Evolutionary conservation across 2,329 filamentous ascomycete species (phyloP), one percentile per base, ranked within the genome.

Genomic region (Aspergillus eucalypticola): DNA sequence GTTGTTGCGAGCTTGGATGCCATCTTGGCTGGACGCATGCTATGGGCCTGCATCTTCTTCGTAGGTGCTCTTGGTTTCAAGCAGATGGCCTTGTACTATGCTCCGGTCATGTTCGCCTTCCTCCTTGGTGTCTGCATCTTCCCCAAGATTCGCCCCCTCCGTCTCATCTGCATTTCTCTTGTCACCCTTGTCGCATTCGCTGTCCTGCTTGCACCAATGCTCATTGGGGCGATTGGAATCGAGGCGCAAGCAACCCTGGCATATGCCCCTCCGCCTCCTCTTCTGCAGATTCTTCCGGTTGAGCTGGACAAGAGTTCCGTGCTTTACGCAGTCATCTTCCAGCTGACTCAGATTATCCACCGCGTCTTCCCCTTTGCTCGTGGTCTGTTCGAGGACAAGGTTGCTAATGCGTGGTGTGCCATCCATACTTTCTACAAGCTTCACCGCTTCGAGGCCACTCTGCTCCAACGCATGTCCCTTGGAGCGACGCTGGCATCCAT

Each of bases 51-150:
- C 63, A 86, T 96, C 60, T 96, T 96, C 80, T 99, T 99, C 69
- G 95, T 99, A 6, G 87, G 86, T 15, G 91, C 94, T 3, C 82
- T 99, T n/a, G 92, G 92, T 5, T 99, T 98, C 83, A 99, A 99
- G 81, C 95, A 99, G 76, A 99, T 99, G 96, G 94, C 94, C 1
- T 83, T 99, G 15, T 99, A 98, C 79, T 99, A 97, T 76, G 92
- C 96, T 3, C 93, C 96, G 13, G 88, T 89, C 19, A 88, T 98
- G 59, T 98, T 98, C 74, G 90, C 92, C 32, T 99, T 93, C 71
- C 86, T 99, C 2, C 81, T 98, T 0, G 95, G 94, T 8, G 87
- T 88, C 70, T 97, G 93, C 72, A 69, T 96, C n/a, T 89, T 88
- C 64, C 93, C 93, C 0, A 82, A 82, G 10, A 77, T 93, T 69